Base-by-base conservation (phyloP, 2,329 filamentous ascomycete genomes). In the Phyllosticta ampelicida region DNA sequence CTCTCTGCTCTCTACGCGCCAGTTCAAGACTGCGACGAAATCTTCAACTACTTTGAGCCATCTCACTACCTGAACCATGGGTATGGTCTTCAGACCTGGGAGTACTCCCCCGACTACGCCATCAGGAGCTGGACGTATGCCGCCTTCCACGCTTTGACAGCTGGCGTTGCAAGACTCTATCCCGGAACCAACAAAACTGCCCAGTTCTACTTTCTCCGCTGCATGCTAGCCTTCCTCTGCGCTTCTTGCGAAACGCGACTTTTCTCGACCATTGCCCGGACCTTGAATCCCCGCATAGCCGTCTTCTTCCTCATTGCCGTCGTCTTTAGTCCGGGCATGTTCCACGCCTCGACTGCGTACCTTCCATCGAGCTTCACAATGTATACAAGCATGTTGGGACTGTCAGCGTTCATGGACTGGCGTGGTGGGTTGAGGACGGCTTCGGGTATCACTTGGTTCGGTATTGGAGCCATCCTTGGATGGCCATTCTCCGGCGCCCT, bases 21-120 rank as follows among this genome's bases (percentile, higher is more conserved):
- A 0, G 96, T 99, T 63, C 91, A 96, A 71, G 94, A 99, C 73
- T 99, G 94, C 70, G 94, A 99, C 67, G 94, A 99, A 76, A 92
- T 92, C 10, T 99, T 95, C 80, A 99, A 99, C 72, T 99, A 96
- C 77, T 99, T 92, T 90, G 94, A 99, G 67, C 92, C 94, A 0
- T 85, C 91, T 0, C 94, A 99, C 73, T 99, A 96, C 73, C 81
- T 99, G 26, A 87, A 85, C 60, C 90, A 96, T 76, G 89, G 89
- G 65, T 92, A 95, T 68, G 94, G 92, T 48, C 79, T 96, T 54
- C 91, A 99, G 75, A 99, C 94, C 1, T 99, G 94, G 94, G 94
- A 99, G 73, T 99, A 97, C 74, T 95, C 92, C 0, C 94, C 94
- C 5, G 86, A 92, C 60, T 97, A 88, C 73, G 89, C 90, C 54